Evolutionary conservation across 1,139 yeast species (phyloP).

Genomic region (Yamadazyma sp.): DNA sequence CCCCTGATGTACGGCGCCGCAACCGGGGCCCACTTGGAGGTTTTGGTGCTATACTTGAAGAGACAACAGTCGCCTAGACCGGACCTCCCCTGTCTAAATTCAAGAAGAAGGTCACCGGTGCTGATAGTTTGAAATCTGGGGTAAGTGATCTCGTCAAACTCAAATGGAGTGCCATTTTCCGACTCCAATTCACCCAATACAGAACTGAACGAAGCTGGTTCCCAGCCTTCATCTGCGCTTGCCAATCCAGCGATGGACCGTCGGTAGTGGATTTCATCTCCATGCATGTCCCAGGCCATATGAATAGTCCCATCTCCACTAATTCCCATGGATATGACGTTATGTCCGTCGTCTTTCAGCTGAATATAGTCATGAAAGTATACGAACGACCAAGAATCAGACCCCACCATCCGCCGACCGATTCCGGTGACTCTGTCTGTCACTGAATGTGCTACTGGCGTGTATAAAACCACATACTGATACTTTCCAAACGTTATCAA

Average conservation of each 20-base stretch:
- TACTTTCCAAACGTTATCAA: constrained; percentile 7
- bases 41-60: constrained; percentile 7
- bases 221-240: constrained; percentile 1
- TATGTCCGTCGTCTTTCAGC: constrained; percentile 18
- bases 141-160: constrained; percentile 14
- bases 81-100: constrained; percentile 17
- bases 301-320: constrained; percentile 19
- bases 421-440: constrained; percentile 6
- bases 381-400: constrained; percentile 4
- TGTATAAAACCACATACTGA: constrained; percentile 8
- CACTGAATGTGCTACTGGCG: constrained; percentile 1
- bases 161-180: neutral
- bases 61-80: constrained; percentile 19
- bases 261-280: constrained; percentile 14
- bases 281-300: constrained; percentile 19
- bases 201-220: constrained; percentile 1
- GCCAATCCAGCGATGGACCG: constrained; percentile 7
- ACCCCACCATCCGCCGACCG: constrained; percentile 3
- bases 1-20: constrained; percentile 15
- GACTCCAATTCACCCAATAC: constrained; percentile 1
- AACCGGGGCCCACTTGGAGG: constrained; percentile 11
- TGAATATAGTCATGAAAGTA: constrained; percentile 14
- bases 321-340: constrained; percentile 17
- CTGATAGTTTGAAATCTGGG: constrained; percentile 16
- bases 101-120: constrained; percentile 15